A percentile compares a stretch with the other conserved stretches of the same genome.
These are phyloP conservation scores for Penicillium egyptiacum DNA, from an alignment of 495 filamentous ascomycete genomes.

Conservation along the genomic window DNA sequence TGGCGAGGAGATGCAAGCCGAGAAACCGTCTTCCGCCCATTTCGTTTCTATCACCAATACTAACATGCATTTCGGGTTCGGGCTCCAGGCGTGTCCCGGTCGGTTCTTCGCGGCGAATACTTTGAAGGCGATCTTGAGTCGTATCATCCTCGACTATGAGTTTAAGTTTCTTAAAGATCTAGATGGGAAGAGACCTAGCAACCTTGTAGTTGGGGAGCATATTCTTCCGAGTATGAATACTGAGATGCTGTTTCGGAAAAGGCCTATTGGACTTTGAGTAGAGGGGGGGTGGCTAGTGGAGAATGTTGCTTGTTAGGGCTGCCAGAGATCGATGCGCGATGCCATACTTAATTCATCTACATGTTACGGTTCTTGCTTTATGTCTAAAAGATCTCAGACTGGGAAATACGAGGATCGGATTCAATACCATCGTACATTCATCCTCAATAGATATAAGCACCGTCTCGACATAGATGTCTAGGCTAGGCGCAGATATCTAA, in stretches of 20 bases:
- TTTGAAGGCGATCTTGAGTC: conserved; percentile 57
- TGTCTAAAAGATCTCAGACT: background rate
- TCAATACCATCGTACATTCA: conserved; percentile 10
- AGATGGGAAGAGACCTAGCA: conserved; percentile 23
- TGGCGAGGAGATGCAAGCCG: background rate
- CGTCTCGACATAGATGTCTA: background rate
- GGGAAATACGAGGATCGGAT: background rate
- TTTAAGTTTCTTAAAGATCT: conserved; percentile 35
- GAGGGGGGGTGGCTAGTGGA: background rate
- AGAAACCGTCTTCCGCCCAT: background rate
- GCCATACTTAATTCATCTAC: background rate
- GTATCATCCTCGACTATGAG: conserved; percentile 55
- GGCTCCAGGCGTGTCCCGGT: conserved; percentile 50
- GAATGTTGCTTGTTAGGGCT: background rate
- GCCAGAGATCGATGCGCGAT: background rate
- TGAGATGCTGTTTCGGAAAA: conserved; percentile 31
- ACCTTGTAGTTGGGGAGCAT: conserved; percentile 34
- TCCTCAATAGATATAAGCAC: conserved; percentile 7
- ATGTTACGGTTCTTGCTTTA: background rate
- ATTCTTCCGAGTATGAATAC: conserved; percentile 31
- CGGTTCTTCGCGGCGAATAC: conserved; percentile 56
- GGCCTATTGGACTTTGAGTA: conserved; percentile 11
- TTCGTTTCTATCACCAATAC: conserved; percentile 26
- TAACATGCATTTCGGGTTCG: conserved; percentile 39
- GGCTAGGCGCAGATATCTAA: background rate